Evolutionary conservation across 257 asterid species (phyloP).

Genomic region (Rubia yunnanensis): DNA sequence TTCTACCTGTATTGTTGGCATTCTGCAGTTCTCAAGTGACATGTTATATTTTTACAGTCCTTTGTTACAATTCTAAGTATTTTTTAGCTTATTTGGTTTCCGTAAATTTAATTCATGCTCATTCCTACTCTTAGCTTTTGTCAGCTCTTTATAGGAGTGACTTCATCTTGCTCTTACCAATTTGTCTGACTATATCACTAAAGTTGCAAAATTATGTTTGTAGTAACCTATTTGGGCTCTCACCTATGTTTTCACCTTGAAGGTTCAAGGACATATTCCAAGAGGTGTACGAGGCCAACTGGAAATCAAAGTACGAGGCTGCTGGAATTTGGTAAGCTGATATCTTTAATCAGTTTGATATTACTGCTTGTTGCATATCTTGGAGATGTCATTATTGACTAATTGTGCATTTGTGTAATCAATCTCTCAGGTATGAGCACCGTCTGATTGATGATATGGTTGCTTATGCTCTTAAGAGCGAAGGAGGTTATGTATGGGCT

Average conservation of each 20-base stretch:
- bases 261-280: conserved; percentile 99
- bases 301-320: conserved; percentile 82
- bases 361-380: conserved; percentile 2
- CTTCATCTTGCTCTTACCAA: background rate
- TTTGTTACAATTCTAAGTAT: background rate
- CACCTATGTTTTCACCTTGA: conserved; percentile 1
- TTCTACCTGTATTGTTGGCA: background rate
- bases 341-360: background rate
- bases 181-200: background rate
- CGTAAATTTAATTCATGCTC: background rate
- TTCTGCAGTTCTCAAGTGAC: background rate
- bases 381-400: background rate
- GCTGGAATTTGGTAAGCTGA: conserved; percentile 80
- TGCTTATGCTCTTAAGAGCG: conserved; percentile 97
- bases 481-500: conserved; percentile 99
- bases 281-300: conserved; percentile 74
- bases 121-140: background rate
- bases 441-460: conserved; percentile 99
- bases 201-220: background rate
- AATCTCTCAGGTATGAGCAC: conserved; percentile 74
- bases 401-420: background rate
- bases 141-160: background rate
- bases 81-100: background rate
- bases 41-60: background rate
- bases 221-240: background rate